Base-by-base conservation (phyloP, 441 rosid genomes). In the Euphorbia corollata region DNA sequence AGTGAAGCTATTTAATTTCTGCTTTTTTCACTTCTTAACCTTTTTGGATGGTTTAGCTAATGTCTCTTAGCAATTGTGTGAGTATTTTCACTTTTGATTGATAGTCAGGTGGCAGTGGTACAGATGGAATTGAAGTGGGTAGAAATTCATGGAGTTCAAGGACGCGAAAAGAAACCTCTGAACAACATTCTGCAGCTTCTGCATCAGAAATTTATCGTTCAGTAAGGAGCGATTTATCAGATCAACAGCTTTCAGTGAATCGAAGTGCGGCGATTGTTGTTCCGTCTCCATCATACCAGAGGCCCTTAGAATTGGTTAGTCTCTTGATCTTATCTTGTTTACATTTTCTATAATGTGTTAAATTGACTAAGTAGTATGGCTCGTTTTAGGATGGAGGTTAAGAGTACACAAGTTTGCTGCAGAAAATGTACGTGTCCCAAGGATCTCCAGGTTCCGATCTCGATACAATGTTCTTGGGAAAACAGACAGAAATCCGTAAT, bases 211-310 rank as follows among this genome's bases (percentile, higher is more conserved):
- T 27, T 27, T 27, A 27, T 4, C 32, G 32, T 27, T 27, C 32
- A 4, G 32, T 27, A 4, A 27, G 32, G 32, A 27, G 32, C 32
- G 32, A 27, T 27, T 27, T 27, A 27, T 27, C 32, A 13, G 82
- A 80, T 61, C 16, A 54, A 54, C 83, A 78, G 23, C 69, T 73
- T 66, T 69, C 85, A 6, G 57, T 64, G 59, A 79, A 64, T 59
- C 71, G 73, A 75, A 82, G 72, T 64, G 70, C 80, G 19, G 82
- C 83, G 19, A 68, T 74, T 59, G 77, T 77, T 48, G 84, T 73
- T 75, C 77, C 83, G 11, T 74, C 84, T 27, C 79, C 75, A 27
- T 68, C 78, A 36, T 73, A 48, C 38, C 76, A 73, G 69, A 69
- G 67, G 67, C 75, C 79, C 56, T 51, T 55, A 41, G 80, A 78